Evolutionary conservation across 768 basidiomycete genomes (phyloP), one percentile per base, ranked within the genome.

Genomic region (Suillus luteus): DNA sequence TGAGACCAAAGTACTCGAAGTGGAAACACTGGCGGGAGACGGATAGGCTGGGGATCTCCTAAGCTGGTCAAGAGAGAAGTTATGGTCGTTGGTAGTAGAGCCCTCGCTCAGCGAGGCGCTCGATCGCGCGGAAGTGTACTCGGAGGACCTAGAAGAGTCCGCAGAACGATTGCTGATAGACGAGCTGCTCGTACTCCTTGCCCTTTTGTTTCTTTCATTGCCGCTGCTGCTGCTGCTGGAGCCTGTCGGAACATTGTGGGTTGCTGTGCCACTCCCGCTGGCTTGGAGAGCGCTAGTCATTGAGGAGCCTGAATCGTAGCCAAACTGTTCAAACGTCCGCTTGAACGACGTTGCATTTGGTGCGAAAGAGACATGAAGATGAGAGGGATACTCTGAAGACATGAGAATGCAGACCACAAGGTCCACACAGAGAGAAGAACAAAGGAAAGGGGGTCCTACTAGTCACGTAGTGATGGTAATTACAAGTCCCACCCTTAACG

Each of bases 121-220:
- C 59, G 77, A 74, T 54, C 71, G 73, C 33, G 76, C 72, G 58
- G 79, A 75, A 64, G 64, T 69, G 65, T 72, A 73, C 17, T 76
- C 70, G 15, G 79, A 80, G 7, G 79, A 78, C 5, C 74, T 70
- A 10, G 80, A 77, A 58, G 76, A 75, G 38, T 71, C 72, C 15
- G 69, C 70, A 27, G 72, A 70, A 64, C 61, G 65, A 48, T 76
- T 76, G 61, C 77, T 78, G n/a, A 73, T 75, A 52, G 80, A 76
- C 17, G 79, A 80, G 40, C 80, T 83, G 64, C 81, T 83, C 40
- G 81, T 82, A 64, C 86, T 86, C 54, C 86, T 76, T 5, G 86
- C 83, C 38, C 86, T 75, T 73, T 87, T 87, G 65, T 82, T 86
- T 63, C 85, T 82, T 61, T 84, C 79, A 67, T 83, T 82, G 55